Evolutionary conservation across 345 rosid species (phyloP), one percentile per base, ranked within the genome.

Genomic region (Punica granatum): DNA sequence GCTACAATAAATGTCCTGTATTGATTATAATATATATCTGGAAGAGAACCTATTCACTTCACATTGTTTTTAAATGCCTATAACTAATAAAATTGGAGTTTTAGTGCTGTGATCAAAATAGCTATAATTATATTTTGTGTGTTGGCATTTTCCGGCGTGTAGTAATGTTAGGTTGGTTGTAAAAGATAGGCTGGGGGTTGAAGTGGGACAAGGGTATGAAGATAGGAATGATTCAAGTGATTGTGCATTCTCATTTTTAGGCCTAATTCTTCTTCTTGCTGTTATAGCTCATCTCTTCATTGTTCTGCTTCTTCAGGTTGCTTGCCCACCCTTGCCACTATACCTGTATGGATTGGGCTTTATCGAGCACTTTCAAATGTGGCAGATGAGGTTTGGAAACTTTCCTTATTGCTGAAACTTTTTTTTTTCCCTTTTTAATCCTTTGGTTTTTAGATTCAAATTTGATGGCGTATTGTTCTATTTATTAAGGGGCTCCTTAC

Each of bases 341-440:
- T 94, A 74, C 99, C 97, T 3, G 94, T 91, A 34, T 94, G 99
- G 97, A 89, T 94, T 74, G 99, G 99, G 58, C 81, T 94, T 26
- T 94, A 94, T 73, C 86, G 99, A 81, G 99, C 99, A 74, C 94
- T 94, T 74, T 94, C 97, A 36, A 90, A 94, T 71, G 99, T 94
- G 60, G 99, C 97, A 1, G 79, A 91, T 66, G 97, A 94, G 95
- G 99, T 93, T 73, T 10, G 16, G 39, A 25, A 68, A 61, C 69
- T 4, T 63, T 60, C 33, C 30, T 42, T 68, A 37, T 43, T 44
- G 62, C 5, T 28, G 64, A 23, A 4, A 4, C 41, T 37, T 11
- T 37, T 5, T 37, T 4, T 25, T 36, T 18, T 68, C 11, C 37
- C 31, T n/a, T n/a, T n/a, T n/a, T 41, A 51, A 73, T 25, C 67